Evolutionary conservation across 495 filamentous ascomycete genomes (phyloP).

Genomic region (Aspergillus panamensis): DNA sequence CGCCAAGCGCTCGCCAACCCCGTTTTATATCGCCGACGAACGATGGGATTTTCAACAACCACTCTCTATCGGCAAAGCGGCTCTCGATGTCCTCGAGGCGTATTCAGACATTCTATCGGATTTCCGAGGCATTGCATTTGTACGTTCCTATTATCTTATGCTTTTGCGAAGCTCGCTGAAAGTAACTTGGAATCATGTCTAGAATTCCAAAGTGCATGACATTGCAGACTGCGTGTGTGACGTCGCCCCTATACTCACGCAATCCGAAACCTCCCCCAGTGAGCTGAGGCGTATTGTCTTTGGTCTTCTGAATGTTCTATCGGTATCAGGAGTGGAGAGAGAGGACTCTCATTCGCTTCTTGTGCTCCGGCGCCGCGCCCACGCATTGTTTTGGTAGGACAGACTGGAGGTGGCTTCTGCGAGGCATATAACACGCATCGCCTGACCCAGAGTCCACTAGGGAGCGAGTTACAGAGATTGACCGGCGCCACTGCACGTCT

Average conservation of each 20-base stretch:
- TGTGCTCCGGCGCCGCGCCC: too few species aligned
- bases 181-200: not conserved
- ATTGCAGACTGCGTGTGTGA: constrained; percentile 13
- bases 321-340: not conserved
- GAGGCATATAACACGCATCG: too few species aligned
- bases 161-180: not conserved
- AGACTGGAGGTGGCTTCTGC: too few species aligned
- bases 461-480: too few species aligned
- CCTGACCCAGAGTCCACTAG: too few species aligned
- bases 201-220: constrained; percentile 9
- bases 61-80: not conserved
- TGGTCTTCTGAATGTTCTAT: not conserved
- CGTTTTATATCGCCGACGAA: not conserved
- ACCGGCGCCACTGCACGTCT: too few species aligned
- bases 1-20: not conserved
- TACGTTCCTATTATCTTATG: not conserved
- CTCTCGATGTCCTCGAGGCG: not conserved
- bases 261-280: not conserved
- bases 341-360: too few species aligned
- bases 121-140: not conserved
- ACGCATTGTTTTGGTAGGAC: too few species aligned
- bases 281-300: not conserved
- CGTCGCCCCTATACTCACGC: not conserved
- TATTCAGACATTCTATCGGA: not conserved
- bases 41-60: constrained; percentile 6